Evolutionary conservation across 1,284 basidiomycete genomes (phyloP).

Genomic region (Melampsora occidentalis): DNA sequence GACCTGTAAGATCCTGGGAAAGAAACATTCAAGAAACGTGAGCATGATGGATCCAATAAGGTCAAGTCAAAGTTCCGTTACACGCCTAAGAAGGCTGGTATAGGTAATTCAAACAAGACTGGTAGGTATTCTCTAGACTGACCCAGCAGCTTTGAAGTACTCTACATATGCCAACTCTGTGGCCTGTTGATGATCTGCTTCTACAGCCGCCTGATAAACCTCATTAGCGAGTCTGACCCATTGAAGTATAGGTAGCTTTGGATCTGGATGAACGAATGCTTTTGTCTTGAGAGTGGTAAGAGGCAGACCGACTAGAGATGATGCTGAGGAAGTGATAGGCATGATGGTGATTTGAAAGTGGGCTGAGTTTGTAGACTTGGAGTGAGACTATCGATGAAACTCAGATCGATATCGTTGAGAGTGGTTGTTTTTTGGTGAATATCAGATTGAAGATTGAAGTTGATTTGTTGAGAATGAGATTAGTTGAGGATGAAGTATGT

Average conservation of each 20-base stretch:
- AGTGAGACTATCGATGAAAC: neutral
- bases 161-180: slow-evolving; percentile 32
- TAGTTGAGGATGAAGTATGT: no score
- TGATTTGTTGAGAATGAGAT: no score
- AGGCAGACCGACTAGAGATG: slow-evolving; percentile 15
- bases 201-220: slow-evolving; percentile 11
- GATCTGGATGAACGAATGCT: slow-evolving; percentile 7
- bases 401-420: no score
- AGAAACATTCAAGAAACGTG: neutral
- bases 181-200: slow-evolving; percentile 19
- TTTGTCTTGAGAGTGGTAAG: slow-evolving; percentile 36
- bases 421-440: no score
- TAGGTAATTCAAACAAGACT: neutral
- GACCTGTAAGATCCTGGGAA: slow-evolving; percentile 34
- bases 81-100: neutral
- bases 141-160: slow-evolving; percentile 43
- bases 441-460: no score
- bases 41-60: neutral
- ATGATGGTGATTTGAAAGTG: slow-evolving; percentile 21
- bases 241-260: slow-evolving; percentile 2
- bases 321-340: slow-evolving; percentile 2
- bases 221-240: slow-evolving; percentile 24
- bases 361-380: neutral
- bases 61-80: slow-evolving; percentile 3
- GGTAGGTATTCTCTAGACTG: slow-evolving; percentile 4